Conservation (phyloP, 371 early-diverging fungal genomes). For the Saksenaea vasiformis region DNA sequence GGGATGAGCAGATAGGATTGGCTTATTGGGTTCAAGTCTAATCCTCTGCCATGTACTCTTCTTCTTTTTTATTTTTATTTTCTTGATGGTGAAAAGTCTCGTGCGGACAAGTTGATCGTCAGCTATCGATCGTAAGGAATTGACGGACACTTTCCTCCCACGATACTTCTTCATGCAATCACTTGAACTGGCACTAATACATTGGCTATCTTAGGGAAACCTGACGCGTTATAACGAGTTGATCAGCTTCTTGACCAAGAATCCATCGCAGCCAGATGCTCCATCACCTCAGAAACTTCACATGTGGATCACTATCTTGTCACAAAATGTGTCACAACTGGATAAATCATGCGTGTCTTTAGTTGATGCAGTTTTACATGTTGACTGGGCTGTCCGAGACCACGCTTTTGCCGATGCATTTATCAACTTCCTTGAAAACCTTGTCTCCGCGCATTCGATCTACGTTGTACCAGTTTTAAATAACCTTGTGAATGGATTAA, state of each 20-base stretch:
- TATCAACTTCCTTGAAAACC: conserved; percentile 72
- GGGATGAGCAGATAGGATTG: conserved; percentile 3
- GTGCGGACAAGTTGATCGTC: conserved; percentile 8
- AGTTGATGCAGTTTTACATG: conserved; percentile 69
- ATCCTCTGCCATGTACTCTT: conserved; percentile 7
- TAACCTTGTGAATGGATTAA: conserved; percentile 62
- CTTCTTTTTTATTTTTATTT: conserved; percentile 1
- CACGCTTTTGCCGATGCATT: conserved; percentile 66
- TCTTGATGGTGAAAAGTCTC: conserved; percentile 11
- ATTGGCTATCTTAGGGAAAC: conserved; percentile 44
- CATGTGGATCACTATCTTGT: conserved; percentile 54
- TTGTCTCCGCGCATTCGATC: conserved; percentile 85
- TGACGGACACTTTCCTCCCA: conserved; percentile 26
- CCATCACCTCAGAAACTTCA: conserved; percentile 48
- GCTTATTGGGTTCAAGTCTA: conserved; percentile 11
- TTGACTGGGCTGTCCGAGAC: conserved; percentile 72
- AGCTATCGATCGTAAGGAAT: conserved; percentile 20
- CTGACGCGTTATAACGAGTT: conserved; percentile 51
- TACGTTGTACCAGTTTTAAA: conserved; percentile 70
- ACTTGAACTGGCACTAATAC: neutral
- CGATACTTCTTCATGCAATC: conserved; percentile 13
- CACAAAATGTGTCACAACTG: conserved; percentile 59
- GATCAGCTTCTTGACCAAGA: conserved; percentile 44
- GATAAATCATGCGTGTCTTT: conserved; percentile 57
- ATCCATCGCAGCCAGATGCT: conserved; percentile 48